Evolutionary conservation across 2,329 filamentous ascomycete genomes (phyloP), one percentile per base, ranked within the genome.

Genomic region (Nemania bipapillata): DNA sequence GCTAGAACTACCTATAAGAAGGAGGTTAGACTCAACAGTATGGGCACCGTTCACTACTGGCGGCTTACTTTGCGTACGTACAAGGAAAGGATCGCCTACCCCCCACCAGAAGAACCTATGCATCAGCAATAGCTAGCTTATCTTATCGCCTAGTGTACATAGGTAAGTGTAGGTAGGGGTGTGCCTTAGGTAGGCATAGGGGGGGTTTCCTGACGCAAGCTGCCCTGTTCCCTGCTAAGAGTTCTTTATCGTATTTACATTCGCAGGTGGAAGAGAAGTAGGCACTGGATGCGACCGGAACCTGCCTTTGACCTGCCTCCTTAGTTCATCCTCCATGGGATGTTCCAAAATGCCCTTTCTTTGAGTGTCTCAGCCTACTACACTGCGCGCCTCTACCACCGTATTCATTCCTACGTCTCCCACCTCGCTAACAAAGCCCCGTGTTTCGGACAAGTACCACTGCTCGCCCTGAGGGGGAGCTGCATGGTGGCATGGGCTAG

Each of bases 211-310:
- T 70, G 68, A 72, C 65, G 68, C 68, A 66, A 58, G 45, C 55
- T 59, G 63, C 73, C 73, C 70, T 68, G 70, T 70, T 71, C 68
- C 64, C 58, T 71, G 66, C 37, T 50, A 37, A 32, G 9, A 47
- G 35, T 65, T 73, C 70, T 70, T 74, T 73, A 66, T 66, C 68
- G 47, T 69, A 69, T 70, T 70, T 61, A 72, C 65, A 72, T 69
- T 68, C 42, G 55, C 68, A 67, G 53, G 60, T 54, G 52, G 47
- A 69, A 26, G 57, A 28, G 57, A 56, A 56, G 61, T 45, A 60
- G 62, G 50, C 54, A 64, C 63, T 68, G 65, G 68, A 76, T 74
- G 75, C 69, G 73, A 75, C 72, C 75, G 72, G 74, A 74, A 70
- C 59, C 28, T 56, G 71, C 58, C 74, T 75, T 75, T 75, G 74